These are phyloP conservation scores for Taphrina communis DNA, from an alignment of 1,139 yeast genomes.

Conservation along the genomic window DNA sequence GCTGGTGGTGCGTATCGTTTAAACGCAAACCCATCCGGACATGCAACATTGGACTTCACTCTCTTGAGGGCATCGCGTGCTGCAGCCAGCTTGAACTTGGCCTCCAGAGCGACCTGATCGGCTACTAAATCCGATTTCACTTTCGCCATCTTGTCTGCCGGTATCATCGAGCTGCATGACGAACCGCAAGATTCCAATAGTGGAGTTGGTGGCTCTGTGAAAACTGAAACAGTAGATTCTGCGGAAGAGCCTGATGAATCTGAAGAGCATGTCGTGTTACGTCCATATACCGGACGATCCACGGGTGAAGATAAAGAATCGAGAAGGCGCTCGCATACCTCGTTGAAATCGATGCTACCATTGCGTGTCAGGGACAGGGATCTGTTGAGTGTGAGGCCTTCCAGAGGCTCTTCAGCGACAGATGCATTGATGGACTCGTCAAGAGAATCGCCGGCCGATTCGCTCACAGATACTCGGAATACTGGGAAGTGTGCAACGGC, in stretches of 20 bases:
- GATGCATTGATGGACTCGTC: too few species aligned
- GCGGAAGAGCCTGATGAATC: constrained; percentile 5
- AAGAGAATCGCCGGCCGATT: neutral
- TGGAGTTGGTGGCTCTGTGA: constrained; percentile 23
- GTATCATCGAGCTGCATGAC: constrained; percentile 9
- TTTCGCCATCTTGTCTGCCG: constrained; percentile 20
- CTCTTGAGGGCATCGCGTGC: constrained; percentile 33
- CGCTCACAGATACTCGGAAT: neutral
- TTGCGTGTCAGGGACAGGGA: constrained; percentile 5
- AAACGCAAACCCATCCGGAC: constrained; percentile 7
- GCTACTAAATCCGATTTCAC: constrained; percentile 21
- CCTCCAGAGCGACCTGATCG: constrained; percentile 26
- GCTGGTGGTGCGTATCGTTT: neutral
- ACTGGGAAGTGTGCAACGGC: constrained; percentile 16
- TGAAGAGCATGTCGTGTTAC: neutral
- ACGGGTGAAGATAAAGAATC: constrained; percentile 3
- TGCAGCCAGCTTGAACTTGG: constrained; percentile 30
- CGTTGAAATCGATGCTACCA: constrained; percentile 20
- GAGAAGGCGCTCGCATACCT: constrained; percentile 25
- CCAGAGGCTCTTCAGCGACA: neutral
- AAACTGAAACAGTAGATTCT: neutral
- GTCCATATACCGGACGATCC: constrained; percentile 11
- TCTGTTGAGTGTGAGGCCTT: neutral
- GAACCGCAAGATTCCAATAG: constrained; percentile 20
- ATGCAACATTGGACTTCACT: constrained; percentile 23